Evolutionary conservation across 768 basidiomycete genomes (phyloP), one percentile per base, ranked within the genome.

Genomic region (Dioszegia hungarica): DNA sequence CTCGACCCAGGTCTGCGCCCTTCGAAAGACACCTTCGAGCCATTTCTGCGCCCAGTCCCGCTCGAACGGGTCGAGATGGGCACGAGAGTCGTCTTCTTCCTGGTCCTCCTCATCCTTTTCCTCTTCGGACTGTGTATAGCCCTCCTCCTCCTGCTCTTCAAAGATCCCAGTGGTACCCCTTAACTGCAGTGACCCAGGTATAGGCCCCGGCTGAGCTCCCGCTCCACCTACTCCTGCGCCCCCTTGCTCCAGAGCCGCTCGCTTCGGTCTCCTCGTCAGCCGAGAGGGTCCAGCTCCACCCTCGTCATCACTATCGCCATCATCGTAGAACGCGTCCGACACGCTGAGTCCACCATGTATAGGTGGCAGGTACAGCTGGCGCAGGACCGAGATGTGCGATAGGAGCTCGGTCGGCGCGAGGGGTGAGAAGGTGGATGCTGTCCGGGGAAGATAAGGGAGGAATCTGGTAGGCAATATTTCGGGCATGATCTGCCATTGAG

Each of bases 1-100:
- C 38, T 69, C 69, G 2, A 73, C 10, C 64, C 64, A 72, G 0
- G 63, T 63, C 53, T 76, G 71, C 17, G 69, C 58, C 10, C 75
- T 56, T 15, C 71, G 40, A 2, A 76, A 60, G 0, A 76, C 46
- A 1, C 71, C 69, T 31, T 62, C 59, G 17, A 76, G 58, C 75
- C 75, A 76, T 54, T 68, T 68, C 46, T 74, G 71, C 9, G 73
- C 59, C 75, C 75, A 76, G 10, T 73, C 69, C 22, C 73, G 29
- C 49, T 76, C 75, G 36, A 76, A 76, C 9, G 66, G 66, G 39
- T 74, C 73, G 14, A 73, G 56, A 54, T 68, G 64, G 14, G 53
- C 66, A 5, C 50, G 54, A 5, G 43, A 43, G 9, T 55, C 54
- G 0, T 34, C 56, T 4, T 54, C 55, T n/a, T 46, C 50, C 12